These are phyloP conservation scores for Hapsidospora chrysogenum DNA, from an alignment of 495 filamentous ascomycete species.

Conservation along the genomic window DNA sequence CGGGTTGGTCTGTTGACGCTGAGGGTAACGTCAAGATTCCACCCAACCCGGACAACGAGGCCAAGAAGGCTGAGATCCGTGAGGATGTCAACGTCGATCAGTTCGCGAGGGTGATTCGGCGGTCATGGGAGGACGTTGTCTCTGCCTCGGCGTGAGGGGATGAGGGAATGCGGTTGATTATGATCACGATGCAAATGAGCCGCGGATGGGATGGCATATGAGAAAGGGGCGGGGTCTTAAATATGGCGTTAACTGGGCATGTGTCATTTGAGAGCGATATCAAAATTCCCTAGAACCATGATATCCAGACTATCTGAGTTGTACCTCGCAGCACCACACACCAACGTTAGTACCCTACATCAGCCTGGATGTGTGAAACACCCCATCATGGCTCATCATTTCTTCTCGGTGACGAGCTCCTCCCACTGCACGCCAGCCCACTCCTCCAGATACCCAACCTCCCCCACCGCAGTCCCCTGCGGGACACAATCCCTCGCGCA, in stretches of 20 bases:
- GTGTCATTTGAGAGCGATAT: background rate
- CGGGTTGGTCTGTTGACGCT: constrained; percentile 64
- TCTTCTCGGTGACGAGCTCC: constrained; percentile 29
- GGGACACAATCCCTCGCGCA: constrained; percentile 33
- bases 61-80: constrained; percentile 84
- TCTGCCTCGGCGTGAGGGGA: no score
- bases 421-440: constrained; percentile 98
- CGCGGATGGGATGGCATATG: background rate
- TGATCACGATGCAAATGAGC: no score
- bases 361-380: no score
- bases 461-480: constrained; percentile 9
- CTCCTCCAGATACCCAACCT: constrained; percentile 59
- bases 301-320: background rate
- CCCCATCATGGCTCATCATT: no score
- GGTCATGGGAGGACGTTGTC: constrained; percentile 82
- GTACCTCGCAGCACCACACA: no score
- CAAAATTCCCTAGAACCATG: background rate
- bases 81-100: constrained; percentile 94
- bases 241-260: background rate
- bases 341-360: no score
- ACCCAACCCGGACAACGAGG: constrained; percentile 95
- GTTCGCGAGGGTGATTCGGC: constrained; percentile 60
- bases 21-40: constrained; percentile 46
- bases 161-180: no score
- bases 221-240: background rate